Conservation (phyloP, 176 grass and related monocot species). For the Elymus sibiricus region DNA sequence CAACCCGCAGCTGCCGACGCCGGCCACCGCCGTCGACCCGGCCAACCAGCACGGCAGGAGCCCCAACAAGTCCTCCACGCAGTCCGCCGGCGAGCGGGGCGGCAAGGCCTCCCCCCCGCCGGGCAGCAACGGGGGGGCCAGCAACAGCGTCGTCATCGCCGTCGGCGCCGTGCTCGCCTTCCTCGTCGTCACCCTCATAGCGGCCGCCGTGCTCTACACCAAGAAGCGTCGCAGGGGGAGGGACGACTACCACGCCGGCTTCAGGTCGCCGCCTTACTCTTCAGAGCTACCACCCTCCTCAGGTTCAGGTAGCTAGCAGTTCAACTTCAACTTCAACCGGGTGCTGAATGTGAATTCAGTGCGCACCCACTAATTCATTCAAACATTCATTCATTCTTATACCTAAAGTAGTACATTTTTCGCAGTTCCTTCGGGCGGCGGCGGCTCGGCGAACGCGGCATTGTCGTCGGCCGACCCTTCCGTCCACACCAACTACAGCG, state of each 20-base stretch:
- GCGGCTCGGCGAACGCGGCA: conserved; percentile 17
- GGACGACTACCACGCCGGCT: conserved; percentile 56
- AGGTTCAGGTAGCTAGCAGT: conserved; percentile 19
- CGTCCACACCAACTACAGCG: conserved; percentile 35
- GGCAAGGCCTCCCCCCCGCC: not conserved
- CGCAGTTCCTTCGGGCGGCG: conserved; percentile 12
- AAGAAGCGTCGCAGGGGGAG: conserved; percentile 42
- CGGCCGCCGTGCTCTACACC: conserved; percentile 36
- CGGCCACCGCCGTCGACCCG: conserved; percentile 38
- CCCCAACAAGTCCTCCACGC: conserved; percentile 15
- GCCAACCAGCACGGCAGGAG: not conserved
- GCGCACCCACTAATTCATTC: not conserved
- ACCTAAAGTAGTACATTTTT: not conserved
- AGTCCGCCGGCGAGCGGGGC: not conserved
- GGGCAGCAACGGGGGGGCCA: not conserved
- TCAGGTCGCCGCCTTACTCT: conserved; percentile 51
- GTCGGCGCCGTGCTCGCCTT: conserved; percentile 33
- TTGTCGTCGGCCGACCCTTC: conserved; percentile 47
- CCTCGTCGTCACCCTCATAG: conserved; percentile 51
- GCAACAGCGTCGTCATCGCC: not conserved
- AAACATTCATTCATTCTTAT: too few species aligned
- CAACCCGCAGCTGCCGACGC: conserved; percentile 31
- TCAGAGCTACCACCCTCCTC: conserved; percentile 33
- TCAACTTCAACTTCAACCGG: not conserved
- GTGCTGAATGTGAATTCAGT: not conserved